Conservation (phyloP, 352 stramenopile species). For the Phytopythium vexans region DNA sequence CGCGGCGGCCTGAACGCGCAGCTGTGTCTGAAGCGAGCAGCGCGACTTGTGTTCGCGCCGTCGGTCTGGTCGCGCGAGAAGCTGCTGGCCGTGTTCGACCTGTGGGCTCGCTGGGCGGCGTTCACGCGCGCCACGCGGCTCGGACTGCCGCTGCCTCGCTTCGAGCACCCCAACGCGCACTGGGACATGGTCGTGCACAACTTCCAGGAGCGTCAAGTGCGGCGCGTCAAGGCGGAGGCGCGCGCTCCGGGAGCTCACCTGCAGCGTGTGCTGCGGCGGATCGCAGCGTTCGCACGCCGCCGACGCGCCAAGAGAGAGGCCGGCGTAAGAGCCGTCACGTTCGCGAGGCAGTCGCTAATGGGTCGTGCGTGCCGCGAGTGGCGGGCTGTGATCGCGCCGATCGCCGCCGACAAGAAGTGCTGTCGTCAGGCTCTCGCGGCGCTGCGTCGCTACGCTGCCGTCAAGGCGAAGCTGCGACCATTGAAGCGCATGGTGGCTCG, state of each 20-base stretch:
- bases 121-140: slow-evolving; percentile 53
- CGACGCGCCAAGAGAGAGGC: not conserved
- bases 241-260: slow-evolving; percentile 48
- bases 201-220: slow-evolving; percentile 76
- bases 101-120: slow-evolving; percentile 59
- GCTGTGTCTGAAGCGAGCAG: slow-evolving; percentile 69
- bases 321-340: no score
- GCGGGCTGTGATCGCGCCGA: slow-evolving; percentile 45
- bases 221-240: slow-evolving; percentile 54
- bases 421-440: slow-evolving; percentile 16
- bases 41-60: slow-evolving; percentile 51
- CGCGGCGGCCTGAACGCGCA: slow-evolving; percentile 61
- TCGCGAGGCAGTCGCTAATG: no score
- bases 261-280: slow-evolving; percentile 35
- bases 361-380: slow-evolving; percentile 32
- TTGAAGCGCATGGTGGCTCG: slow-evolving; percentile 22
- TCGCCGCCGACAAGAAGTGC: slow-evolving; percentile 42
- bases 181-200: slow-evolving; percentile 79
- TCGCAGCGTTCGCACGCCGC: slow-evolving; percentile 24
- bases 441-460: slow-evolving; percentile 26
- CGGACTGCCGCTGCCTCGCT: slow-evolving; percentile 41
- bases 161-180: slow-evolving; percentile 37
- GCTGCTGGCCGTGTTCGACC: slow-evolving; percentile 57
- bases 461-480: slow-evolving; percentile 39
- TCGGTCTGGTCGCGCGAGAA: slow-evolving; percentile 58